These are phyloP conservation scores for Beauveria australis DNA, from an alignment of 2,329 filamentous ascomycete species.

Conservation along the genomic window DNA sequence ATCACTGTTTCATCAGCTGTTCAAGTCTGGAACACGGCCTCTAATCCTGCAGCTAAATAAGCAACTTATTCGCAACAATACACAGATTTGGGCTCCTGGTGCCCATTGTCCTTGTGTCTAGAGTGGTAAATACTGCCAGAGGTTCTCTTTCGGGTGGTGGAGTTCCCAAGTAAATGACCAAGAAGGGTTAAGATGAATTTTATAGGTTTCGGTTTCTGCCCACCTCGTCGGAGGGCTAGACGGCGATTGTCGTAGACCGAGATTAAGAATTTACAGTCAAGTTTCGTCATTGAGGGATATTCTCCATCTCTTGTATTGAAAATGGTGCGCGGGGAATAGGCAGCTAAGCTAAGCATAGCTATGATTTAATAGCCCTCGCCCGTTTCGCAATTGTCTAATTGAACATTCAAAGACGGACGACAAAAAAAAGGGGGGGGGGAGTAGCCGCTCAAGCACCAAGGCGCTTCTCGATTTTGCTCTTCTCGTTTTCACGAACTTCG, in stretches of 20 bases:
- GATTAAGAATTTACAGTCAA: neutral
- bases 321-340: neutral
- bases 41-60: too few relatives aligned
- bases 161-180: too few relatives aligned
- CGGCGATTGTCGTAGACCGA: slow-evolving; percentile 9
- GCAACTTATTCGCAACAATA: too few relatives aligned
- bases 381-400: neutral
- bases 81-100: too few relatives aligned
- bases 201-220: too few relatives aligned
- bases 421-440: neutral
- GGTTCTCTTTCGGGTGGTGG: too few relatives aligned
- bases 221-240: neutral
- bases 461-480: slow-evolving; percentile 64
- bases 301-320: neutral
- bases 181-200: too few relatives aligned
- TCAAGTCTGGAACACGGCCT: too few relatives aligned
- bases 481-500: slow-evolving; percentile 57
- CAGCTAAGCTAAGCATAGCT: neutral
- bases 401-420: neutral
- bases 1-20: too few relatives aligned
- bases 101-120: too few relatives aligned
- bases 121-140: too few relatives aligned
- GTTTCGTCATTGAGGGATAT: neutral
- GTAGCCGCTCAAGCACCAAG: slow-evolving; percentile 33
- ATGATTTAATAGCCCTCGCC: neutral